A percentile compares a stretch with the other conserved stretches of the same genome.
Conservation (phyloP, 352 stramenopile genomes). For the Phytopythium kandeliae region DNA sequence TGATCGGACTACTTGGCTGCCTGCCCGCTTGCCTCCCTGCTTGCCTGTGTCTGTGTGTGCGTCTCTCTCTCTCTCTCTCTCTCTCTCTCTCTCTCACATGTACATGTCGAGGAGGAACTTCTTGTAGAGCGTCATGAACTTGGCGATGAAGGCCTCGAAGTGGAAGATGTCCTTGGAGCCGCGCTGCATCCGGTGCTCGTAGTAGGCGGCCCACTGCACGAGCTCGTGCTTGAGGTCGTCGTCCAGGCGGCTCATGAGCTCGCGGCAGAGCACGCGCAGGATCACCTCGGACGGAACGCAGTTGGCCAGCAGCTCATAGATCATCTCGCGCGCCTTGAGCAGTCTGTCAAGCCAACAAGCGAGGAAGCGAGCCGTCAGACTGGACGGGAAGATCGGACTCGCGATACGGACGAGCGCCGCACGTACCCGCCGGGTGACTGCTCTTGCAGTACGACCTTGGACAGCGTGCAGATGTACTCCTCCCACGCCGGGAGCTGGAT, state of each 20-base stretch:
- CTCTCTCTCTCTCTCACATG: slow-evolving; percentile 35
- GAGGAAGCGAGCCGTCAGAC: neutral
- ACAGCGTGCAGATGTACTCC: slow-evolving; percentile 94
- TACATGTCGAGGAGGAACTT: slow-evolving; percentile 95
- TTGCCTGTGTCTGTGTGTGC: too few species aligned
- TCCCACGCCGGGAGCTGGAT: slow-evolving; percentile 95
- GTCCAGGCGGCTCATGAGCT: slow-evolving; percentile 94
- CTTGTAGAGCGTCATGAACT: slow-evolving; percentile 99
- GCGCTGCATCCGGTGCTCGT: slow-evolving; percentile 94
- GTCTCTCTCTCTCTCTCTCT: too few species aligned
- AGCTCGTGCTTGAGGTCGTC: slow-evolving; percentile 96
- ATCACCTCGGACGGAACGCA: slow-evolving; percentile 98
- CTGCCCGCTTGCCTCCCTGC: too few species aligned
- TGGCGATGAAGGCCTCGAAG: slow-evolving; percentile 98
- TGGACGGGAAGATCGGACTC: too few species aligned
- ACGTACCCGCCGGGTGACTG: slow-evolving; percentile 92
- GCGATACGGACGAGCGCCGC: too few species aligned
- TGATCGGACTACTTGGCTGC: too few species aligned
- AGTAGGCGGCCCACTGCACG: slow-evolving; percentile 79
- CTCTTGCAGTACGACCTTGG: slow-evolving; percentile 92
- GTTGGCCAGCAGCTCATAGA: slow-evolving; percentile 98
- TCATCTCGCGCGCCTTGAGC: slow-evolving; percentile 92
- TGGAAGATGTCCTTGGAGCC: slow-evolving; percentile 99
- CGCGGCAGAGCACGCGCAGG: slow-evolving; percentile 85
- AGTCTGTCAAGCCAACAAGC: slow-evolving; percentile 63